A percentile compares a stretch with the other conserved stretches of the same genome.
These are phyloP conservation scores for Magnolia officinalis DNA, from an alignment of 164 flowering plant species.

Conservation along the genomic window DNA sequence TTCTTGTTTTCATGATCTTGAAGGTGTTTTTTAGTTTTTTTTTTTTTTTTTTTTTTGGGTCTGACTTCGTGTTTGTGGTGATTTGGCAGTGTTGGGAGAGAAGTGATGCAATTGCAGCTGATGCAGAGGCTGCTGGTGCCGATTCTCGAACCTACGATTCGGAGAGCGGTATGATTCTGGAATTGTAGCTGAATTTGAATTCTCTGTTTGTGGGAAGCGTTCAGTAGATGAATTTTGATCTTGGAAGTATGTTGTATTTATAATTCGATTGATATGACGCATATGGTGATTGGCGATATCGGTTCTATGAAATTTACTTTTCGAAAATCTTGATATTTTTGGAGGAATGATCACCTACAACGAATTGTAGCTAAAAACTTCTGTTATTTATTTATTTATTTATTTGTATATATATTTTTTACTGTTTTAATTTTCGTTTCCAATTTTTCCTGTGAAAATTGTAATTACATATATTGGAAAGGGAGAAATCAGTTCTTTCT, in stretches of 20 bases:
- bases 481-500: too few species aligned
- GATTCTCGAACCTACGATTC: slow-evolving; percentile 35
- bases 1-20: neutral
- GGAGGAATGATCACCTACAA: too few species aligned
- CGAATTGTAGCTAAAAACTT: too few species aligned
- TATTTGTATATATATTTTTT: too few species aligned
- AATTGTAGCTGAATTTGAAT: neutral
- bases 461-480: too few species aligned
- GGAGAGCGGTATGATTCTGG: slow-evolving; percentile 39
- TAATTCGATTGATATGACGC: too few species aligned
- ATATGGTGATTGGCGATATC: neutral
- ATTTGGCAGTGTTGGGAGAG: slow-evolving; percentile 28
- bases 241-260: neutral
- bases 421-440: too few species aligned
- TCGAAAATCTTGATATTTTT: neutral
- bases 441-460: too few species aligned
- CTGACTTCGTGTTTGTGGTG: neutral
- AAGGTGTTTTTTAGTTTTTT: neutral
- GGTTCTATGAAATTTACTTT: neutral
- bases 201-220: neutral
- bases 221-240: neutral
- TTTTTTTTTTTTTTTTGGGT: neutral
- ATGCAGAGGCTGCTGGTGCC: slow-evolving; percentile 19
- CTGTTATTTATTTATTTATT: too few species aligned
- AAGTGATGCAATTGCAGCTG: slow-evolving; percentile 20